A percentile compares a stretch with the other conserved stretches of the same genome.
Evolutionary conservation across 2,329 filamentous ascomycete genomes (phyloP).

Genomic region (Samsoniella hepiali): DNA sequence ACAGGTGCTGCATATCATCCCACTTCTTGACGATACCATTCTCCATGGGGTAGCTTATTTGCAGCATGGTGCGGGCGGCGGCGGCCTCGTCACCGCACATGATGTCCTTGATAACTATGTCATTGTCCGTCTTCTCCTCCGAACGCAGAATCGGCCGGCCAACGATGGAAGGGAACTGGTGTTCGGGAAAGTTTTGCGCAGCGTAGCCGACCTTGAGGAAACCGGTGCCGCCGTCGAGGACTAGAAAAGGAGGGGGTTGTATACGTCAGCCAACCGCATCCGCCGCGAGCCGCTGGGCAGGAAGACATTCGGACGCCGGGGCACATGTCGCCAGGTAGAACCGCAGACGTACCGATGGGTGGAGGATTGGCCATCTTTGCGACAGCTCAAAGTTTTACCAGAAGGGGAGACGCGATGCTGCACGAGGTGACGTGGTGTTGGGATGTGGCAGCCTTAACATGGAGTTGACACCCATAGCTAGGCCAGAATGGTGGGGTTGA

Average conservation of each 20-base stretch:
- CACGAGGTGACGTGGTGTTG: constrained; percentile 17
- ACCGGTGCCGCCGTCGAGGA: constrained; percentile 98
- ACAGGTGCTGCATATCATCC: constrained; percentile 99
- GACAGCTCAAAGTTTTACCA: constrained; percentile 21
- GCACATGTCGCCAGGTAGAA: constrained; percentile 14
- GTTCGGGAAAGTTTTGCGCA: constrained; percentile 98
- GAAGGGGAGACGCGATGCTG: constrained; percentile 4
- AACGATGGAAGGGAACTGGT: constrained; percentile 97
- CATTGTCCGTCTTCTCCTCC: constrained; percentile 69
- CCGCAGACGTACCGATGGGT: constrained; percentile 49
- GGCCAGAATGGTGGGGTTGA: constrained; percentile 32
- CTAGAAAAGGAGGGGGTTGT: constrained; percentile 43
- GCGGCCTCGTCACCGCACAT: constrained; percentile 99
- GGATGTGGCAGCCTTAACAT: constrained; percentile 12
- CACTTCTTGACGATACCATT: constrained; percentile 99
- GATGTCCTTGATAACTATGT: constrained; percentile 85
- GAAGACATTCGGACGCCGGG: constrained; percentile 18
- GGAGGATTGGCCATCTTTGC: constrained; percentile 49
- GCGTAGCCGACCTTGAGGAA: constrained; percentile 99
- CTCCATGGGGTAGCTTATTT: constrained; percentile 99
- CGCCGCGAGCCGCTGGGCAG: constrained; percentile 19
- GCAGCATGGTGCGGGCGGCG: constrained; percentile 91
- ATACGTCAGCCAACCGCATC: constrained; percentile 25
- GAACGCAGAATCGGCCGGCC: constrained; percentile 95
- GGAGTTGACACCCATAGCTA: neutral